Base-by-base conservation (phyloP, 1,284 basidiomycete genomes). In the Cerioporus squamosus region DNA sequence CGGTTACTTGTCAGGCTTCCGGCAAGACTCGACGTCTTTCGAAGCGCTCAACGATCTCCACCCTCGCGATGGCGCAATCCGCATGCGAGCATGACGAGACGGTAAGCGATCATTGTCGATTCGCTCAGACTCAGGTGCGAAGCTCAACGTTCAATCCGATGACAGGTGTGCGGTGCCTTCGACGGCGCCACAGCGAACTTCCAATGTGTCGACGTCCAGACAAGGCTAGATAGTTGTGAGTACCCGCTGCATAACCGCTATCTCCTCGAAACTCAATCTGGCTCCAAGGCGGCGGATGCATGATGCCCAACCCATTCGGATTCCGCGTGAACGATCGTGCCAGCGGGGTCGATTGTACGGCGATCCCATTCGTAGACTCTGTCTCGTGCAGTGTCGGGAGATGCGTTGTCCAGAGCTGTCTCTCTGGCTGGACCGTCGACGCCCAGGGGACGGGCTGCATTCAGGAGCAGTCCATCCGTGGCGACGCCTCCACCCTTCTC, bases 281-380 rank as follows among this genome's bases (percentile, higher is more conserved):
- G 26, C n/a, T n/a, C 38, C 22, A 59, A 74, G 72, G 74, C 52
- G 74, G 74, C 45, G 74, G 74, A n/a, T 75, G 75, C 65, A 64
- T 64, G 24, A 43, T 65, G 20, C 54, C 64, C 14, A 51, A 57
- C 39, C 55, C 67, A 2, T 64, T 67, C 57, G 17, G 36, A 23
- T 39, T 57, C 29, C 46, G 23, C 12, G 44, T 8, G 39, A 43
- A 52, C 15, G 53, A 52, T 26, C 26, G 42, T 5, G 36, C 48
- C 3, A 51, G 26, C 10, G 74, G 74, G 7, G 49, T 59, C n/a
- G 72, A 77, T 61, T 75, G 74, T 60, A 68, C 70, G 33, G 66
- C 68, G 22, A 67, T 78, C 44, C 59, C 69, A 2, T 57, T 68
- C 38, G 72, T 72, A 40, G 52, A 61, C 22, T 62, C 66, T 36